Percentiles rank a stretch among this genome's conserved stretches.
Evolutionary conservation across 305 asterid genomes (phyloP).

Genomic region (Rubia occidens): DNA sequence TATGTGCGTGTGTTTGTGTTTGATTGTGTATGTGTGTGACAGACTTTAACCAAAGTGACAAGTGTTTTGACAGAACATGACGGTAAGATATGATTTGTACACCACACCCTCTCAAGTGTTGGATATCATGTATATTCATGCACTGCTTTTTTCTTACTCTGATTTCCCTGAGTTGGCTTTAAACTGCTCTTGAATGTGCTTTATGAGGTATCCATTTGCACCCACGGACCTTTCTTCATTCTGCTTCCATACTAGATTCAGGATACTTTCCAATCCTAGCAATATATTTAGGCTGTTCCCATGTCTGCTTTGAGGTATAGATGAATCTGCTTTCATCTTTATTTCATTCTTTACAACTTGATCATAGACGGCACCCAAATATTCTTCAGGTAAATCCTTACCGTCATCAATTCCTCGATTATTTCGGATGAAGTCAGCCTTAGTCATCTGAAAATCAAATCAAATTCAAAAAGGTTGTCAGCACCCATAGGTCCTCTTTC

Average conservation of each 20-base stretch:
- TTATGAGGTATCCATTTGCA: conserved; percentile 73
- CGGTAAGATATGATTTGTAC: not conserved
- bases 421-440: conserved; percentile 95
- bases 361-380: conserved; percentile 81
- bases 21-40: not conserved
- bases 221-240: conserved; percentile 89
- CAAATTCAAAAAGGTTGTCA: conserved; percentile 28
- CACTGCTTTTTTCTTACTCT: conserved; percentile 54
- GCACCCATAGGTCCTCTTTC: conserved; percentile 9
- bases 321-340: conserved; percentile 77
- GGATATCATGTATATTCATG: not conserved
- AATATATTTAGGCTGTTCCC: conserved; percentile 77
- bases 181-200: conserved; percentile 95
- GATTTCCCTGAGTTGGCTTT: conserved; percentile 87
- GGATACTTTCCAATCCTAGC: conserved; percentile 92
- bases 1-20: not conserved
- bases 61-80: not conserved
- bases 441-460: conserved; percentile 65
- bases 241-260: conserved; percentile 95
- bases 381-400: conserved; percentile 87
- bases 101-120: not conserved
- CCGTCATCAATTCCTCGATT: conserved; percentile 96
- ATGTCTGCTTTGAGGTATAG: conserved; percentile 76
- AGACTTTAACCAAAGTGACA: not conserved
- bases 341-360: conserved; percentile 92